A percentile compares a stretch with the other conserved stretches of the same genome.
Evolutionary conservation across 2,329 filamentous ascomycete species (phyloP).

Genomic region (Monosporascus ibericus): DNA sequence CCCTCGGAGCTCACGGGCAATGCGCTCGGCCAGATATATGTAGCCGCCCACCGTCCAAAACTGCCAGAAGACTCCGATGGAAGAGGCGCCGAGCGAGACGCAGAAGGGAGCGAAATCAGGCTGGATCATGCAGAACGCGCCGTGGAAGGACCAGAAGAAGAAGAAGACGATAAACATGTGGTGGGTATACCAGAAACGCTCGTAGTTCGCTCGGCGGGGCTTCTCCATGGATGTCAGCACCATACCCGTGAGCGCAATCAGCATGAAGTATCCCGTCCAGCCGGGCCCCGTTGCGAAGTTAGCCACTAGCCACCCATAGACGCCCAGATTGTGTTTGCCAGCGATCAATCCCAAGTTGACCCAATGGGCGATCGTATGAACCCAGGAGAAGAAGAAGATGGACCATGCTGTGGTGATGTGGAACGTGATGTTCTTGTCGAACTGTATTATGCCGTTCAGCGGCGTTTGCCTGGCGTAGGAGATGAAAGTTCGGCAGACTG

Average conservation of each 20-base stretch:
- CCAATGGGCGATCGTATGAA: constrained; percentile 82
- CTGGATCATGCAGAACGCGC: constrained; percentile 86
- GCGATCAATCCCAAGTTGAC: constrained; percentile 78
- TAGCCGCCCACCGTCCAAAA: constrained; percentile 85
- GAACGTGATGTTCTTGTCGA: constrained; percentile 86
- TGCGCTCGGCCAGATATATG: constrained; percentile 71
- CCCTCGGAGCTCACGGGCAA: constrained; percentile 72
- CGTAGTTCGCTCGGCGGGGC: constrained; percentile 73
- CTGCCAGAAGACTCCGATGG: constrained; percentile 78
- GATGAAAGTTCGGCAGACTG: constrained; percentile 79
- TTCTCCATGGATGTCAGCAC: constrained; percentile 72
- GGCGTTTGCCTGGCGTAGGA: constrained; percentile 75
- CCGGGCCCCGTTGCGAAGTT: constrained; percentile 76
- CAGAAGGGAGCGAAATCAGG: constrained; percentile 77
- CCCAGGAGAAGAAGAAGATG: constrained; percentile 82
- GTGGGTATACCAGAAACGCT: constrained; percentile 87
- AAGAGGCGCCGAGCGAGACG: constrained; percentile 56
- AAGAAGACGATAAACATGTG: constrained; percentile 87
- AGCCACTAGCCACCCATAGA: constrained; percentile 70
- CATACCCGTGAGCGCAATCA: constrained; percentile 72
- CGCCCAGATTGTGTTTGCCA: constrained; percentile 66
- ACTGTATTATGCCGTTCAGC: constrained; percentile 79
- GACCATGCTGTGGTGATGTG: constrained; percentile 83
- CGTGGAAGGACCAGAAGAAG: constrained; percentile 86
- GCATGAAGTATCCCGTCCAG: constrained; percentile 83